Base-by-base conservation (phyloP, 495 filamentous ascomycete species). In the Annulohypoxylon stygium region DNA sequence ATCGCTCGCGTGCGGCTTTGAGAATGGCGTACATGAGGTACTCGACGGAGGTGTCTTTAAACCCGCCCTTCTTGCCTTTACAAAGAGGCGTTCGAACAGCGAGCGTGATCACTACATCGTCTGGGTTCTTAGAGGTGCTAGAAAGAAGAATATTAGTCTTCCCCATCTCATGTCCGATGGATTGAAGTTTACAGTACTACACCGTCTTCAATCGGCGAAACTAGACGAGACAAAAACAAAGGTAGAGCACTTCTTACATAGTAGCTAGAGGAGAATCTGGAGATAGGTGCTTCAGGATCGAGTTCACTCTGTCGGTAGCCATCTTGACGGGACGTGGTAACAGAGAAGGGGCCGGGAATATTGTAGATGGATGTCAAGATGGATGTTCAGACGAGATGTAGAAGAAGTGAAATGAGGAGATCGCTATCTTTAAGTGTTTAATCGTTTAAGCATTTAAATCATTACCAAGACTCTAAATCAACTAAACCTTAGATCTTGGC, bases 41-140 rank as follows among this genome's bases (percentile, higher is more conserved):
- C 80, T 99, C 96, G 45, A 98, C 86, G n/a, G 88, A 87, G 16
- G 94, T 96, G 80, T 99, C 96, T 86, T 97, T 98, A 84, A 99
- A 91, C 4, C 95, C 93, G 65, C 96, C 96, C 85, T 93, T 93
- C 68, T 78, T 78, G 25, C 86, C 91, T 83, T 96, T 96, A 69
- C 91, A 86, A 63, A 97, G 85, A 0, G 93, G 92, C 7, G 93
- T 95, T 34, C 93, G 90, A 72, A 94, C 82, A 6, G 92, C 92
- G 51, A 93, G 86, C 14, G 93, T 97, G 73, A 99, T 96, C 70
- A 99, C 96, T 16, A 98, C 87, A 87, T 99, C 96, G 81, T 99
- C 96, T 67, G 95, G 89, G 80, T 95, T 97, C 86, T 98, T 95
- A 66, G 93, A 90, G 20, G 93, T 96, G 81, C 95, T 98, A 75